These are phyloP conservation scores for Elaeagnus macrophylla DNA, from an alignment of 306 rosid species.

Conservation along the genomic window DNA sequence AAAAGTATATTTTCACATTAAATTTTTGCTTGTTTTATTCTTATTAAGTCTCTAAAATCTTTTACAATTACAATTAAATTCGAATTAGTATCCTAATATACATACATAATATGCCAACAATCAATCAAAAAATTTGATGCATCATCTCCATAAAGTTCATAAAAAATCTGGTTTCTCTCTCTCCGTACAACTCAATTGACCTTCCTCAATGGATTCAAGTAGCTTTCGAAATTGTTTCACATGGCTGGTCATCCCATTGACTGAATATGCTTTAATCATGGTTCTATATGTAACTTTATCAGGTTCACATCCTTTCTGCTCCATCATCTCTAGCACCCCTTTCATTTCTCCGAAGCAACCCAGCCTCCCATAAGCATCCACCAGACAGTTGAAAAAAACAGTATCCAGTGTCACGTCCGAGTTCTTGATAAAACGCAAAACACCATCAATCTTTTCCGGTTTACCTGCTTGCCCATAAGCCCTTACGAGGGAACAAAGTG, in stretches of 20 bases:
- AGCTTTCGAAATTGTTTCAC: slow-evolving; percentile 57
- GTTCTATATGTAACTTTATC: slow-evolving; percentile 79
- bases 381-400: slow-evolving; percentile 74
- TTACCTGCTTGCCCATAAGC: slow-evolving; percentile 74
- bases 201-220: slow-evolving; percentile 32
- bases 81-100: no score
- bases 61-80: no score
- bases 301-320: slow-evolving; percentile 63
- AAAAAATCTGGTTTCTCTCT: slow-evolving; percentile 61
- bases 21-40: no score
- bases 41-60: no score
- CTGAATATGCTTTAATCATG: slow-evolving; percentile 74
- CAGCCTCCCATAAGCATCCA: slow-evolving; percentile 73
- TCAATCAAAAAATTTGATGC: not conserved
- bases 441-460: slow-evolving; percentile 57
- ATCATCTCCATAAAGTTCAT: slow-evolving; percentile 1
- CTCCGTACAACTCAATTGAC: slow-evolving; percentile 19
- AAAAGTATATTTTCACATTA: no score
- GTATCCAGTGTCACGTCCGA: slow-evolving; percentile 63
- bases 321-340: slow-evolving; percentile 67
- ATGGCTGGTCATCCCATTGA: slow-evolving; percentile 58
- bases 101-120: not conserved
- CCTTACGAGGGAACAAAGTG: slow-evolving; percentile 75
- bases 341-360: slow-evolving; percentile 71
- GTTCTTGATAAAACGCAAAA: slow-evolving; percentile 63